These are phyloP conservation scores for Penicillium fuscoglaucum DNA, from an alignment of 2,329 filamentous ascomycete genomes.

Conservation along the genomic window DNA sequence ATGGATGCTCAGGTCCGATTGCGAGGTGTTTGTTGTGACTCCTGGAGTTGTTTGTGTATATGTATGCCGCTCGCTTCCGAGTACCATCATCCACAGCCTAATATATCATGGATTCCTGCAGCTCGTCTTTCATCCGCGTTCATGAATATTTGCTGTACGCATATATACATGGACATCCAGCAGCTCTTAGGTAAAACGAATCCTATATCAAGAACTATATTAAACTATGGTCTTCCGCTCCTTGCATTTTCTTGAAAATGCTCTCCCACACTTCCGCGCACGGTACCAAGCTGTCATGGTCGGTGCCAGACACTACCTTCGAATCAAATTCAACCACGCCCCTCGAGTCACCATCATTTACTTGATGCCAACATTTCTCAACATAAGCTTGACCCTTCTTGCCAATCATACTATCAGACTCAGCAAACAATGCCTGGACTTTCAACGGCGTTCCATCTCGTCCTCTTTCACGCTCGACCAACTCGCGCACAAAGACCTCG, in stretches of 20 bases:
- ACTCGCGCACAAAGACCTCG: constrained; percentile 16
- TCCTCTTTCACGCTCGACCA: constrained; percentile 15
- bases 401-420: constrained; percentile 47
- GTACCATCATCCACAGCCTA: neutral
- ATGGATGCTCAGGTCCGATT: too few relatives aligned
- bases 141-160: neutral
- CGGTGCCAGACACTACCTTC: constrained; percentile 31
- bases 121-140: neutral
- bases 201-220: neutral
- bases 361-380: constrained; percentile 41
- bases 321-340: constrained; percentile 38
- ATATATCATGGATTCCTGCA: neutral
- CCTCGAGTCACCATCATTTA: constrained; percentile 23
- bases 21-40: neutral
- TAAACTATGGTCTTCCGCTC: neutral
- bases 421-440: constrained; percentile 39
- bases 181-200: neutral
- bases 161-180: neutral
- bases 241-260: constrained; percentile 9
- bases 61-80: neutral
- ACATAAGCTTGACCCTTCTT: constrained; percentile 46
- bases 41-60: neutral
- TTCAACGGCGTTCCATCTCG: constrained; percentile 18
- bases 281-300: constrained; percentile 42
- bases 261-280: constrained; percentile 21